Evolutionary conservation across 345 rosid genomes (phyloP).

Genomic region (Lepidium sativum): DNA sequence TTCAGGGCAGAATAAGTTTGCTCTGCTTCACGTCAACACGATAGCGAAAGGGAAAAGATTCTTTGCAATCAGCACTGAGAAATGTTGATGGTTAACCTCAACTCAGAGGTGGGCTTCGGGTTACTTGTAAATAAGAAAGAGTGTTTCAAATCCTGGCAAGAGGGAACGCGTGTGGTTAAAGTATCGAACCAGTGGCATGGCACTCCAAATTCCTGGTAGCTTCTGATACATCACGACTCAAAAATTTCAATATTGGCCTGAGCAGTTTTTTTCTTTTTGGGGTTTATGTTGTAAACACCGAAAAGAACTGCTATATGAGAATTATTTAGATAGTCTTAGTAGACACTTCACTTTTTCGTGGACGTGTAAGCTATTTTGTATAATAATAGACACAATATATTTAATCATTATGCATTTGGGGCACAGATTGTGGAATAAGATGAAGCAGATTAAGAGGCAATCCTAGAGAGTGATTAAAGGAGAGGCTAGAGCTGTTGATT

Average conservation of each 20-base stretch:
- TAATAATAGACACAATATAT: neutral
- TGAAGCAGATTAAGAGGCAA: neutral
- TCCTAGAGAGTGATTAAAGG: neutral
- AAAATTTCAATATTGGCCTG: neutral
- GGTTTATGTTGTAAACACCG: neutral
- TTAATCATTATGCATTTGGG: neutral
- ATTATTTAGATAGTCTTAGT: neutral
- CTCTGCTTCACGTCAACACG: constrained; percentile 4
- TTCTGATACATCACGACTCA: neutral
- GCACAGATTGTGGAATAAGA: neutral
- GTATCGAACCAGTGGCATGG: constrained; percentile 1
- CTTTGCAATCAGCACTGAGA: constrained; percentile 13
- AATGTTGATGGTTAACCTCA: constrained; percentile 21
- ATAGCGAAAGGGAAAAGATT: neutral
- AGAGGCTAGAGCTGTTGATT: constrained; percentile 34
- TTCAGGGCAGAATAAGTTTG: constrained; percentile 13
- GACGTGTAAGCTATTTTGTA: neutral
- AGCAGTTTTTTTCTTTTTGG: neutral
- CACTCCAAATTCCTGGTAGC: neutral
- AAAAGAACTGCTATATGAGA: neutral
- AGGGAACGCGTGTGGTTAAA: neutral
- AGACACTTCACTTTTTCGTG: neutral
- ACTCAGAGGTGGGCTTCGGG: constrained; percentile 15
- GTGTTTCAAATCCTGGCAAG: neutral
- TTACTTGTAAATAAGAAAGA: constrained; percentile 19